A percentile compares a stretch with the other conserved stretches of the same genome.
phyloP scores from a whole-genome alignment of 345 rosid species.

The Schrenkiella parvula region DNA sequence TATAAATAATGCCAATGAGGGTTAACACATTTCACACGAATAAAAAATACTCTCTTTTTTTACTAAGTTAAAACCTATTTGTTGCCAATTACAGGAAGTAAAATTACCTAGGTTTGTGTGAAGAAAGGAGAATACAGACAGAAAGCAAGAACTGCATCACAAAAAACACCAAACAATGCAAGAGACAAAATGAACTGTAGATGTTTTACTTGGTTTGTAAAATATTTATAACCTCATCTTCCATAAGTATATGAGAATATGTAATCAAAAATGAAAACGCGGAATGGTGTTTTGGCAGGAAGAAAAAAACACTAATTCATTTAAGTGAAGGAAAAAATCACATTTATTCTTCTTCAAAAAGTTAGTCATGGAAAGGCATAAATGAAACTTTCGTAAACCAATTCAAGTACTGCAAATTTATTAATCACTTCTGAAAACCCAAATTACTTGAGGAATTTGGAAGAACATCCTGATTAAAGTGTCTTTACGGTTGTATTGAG shows the following conservation, averaged over 20 bases:
- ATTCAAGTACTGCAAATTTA: background rate
- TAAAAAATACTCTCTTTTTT: background rate
- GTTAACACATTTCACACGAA: background rate
- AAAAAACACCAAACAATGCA: background rate
- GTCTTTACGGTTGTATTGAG: background rate
- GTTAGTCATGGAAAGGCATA: background rate
- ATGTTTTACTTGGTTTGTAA: background rate
- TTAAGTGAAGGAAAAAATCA: background rate
- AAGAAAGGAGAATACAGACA: background rate
- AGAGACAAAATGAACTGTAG: background rate
- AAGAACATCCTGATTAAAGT: background rate
- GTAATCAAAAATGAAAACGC: background rate
- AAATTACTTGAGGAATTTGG: background rate
- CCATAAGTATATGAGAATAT: background rate
- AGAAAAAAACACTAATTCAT: too few species aligned
- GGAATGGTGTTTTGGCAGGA: background rate
- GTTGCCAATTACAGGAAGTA: background rate
- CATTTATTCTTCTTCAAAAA: background rate
- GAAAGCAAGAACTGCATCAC: background rate
- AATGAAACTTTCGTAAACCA: background rate
- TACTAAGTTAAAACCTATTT: background rate
- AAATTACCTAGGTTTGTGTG: background rate
- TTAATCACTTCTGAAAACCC: background rate
- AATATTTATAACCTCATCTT: background rate
- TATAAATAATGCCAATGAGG: background rate